phyloP scores from a whole-genome alignment of 176 grass and related monocot species.

The Aegilops tauschii region DNA sequence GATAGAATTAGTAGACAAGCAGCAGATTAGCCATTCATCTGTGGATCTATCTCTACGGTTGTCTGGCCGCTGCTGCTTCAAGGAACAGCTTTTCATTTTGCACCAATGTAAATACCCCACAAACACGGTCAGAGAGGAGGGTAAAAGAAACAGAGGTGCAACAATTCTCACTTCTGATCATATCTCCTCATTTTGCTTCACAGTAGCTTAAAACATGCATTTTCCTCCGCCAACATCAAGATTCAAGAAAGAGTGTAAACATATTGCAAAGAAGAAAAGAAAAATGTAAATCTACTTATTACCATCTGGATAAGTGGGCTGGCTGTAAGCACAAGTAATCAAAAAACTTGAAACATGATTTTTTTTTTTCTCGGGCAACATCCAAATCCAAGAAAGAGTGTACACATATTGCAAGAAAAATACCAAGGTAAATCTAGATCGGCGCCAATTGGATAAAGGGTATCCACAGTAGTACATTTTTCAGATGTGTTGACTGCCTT shows the following conservation, averaged over 20 bases:
- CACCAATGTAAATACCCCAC: background rate
- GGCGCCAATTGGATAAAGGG: background rate
- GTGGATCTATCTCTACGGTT: no score
- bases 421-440: background rate
- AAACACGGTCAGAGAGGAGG: background rate
- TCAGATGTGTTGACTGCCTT: no score
- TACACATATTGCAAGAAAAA: background rate
- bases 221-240: background rate
- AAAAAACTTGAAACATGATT: background rate
- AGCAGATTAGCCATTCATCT: no score
- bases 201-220: background rate
- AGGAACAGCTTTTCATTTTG: no score
- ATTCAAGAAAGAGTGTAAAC: background rate
- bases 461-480: background rate
- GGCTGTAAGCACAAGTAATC: background rate
- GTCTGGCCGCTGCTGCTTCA: no score
- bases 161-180: background rate
- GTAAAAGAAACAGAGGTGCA: background rate
- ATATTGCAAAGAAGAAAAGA: background rate
- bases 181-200: conserved; percentile 18
- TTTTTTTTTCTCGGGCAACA: background rate
- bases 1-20: no score
- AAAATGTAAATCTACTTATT: background rate
- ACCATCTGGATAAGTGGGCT: background rate
- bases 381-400: background rate